These are phyloP conservation scores for Pulveroboletus ravenelii DNA, from an alignment of 768 basidiomycete species.

Conservation along the genomic window DNA sequence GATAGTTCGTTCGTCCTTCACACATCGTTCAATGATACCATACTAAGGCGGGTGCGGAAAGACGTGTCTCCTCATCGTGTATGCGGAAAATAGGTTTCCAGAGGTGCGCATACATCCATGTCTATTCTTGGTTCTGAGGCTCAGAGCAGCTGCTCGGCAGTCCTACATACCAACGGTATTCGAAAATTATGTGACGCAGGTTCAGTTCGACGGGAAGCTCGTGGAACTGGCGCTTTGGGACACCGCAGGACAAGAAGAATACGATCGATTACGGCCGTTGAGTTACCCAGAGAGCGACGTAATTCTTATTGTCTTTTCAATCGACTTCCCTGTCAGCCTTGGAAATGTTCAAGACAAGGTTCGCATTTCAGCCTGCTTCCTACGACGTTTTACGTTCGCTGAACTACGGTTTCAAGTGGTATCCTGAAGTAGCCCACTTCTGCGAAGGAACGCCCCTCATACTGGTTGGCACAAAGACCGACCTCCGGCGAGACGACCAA, in stretches of 20 bases:
- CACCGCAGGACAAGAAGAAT: slow-evolving; percentile 96
- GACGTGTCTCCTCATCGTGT: slow-evolving; percentile 94
- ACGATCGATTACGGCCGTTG: slow-evolving; percentile 81
- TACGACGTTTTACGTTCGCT: slow-evolving; percentile 2
- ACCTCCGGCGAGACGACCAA: slow-evolving; percentile 81
- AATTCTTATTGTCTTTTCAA: slow-evolving; percentile 90
- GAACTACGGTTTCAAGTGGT: slow-evolving; percentile 57
- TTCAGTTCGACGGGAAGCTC: slow-evolving; percentile 80
- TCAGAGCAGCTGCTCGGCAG: slow-evolving; percentile 38
- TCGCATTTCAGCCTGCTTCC: slow-evolving; percentile 16
- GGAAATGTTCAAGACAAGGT: slow-evolving; percentile 91
- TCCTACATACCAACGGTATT: slow-evolving; percentile 92
- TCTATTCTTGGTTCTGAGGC: slow-evolving; percentile 5
- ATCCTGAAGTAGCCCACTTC: slow-evolving; percentile 89
- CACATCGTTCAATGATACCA: slow-evolving; percentile 24
- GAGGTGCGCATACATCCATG: slow-evolving; percentile 55
- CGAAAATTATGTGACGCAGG: slow-evolving; percentile 89
- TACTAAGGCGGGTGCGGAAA: slow-evolving; percentile 77
- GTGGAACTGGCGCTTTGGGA: slow-evolving; percentile 98
- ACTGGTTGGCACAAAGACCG: slow-evolving; percentile 90
- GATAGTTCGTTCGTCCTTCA: slow-evolving; percentile 24
- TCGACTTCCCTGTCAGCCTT: slow-evolving; percentile 89
- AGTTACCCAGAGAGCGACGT: slow-evolving; percentile 88
- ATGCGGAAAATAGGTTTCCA: slow-evolving; percentile 93
- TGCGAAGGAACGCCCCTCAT: slow-evolving; percentile 87